Conservation (phyloP, 148 eudicot genomes). For the Vaccinium macrocarpon region DNA sequence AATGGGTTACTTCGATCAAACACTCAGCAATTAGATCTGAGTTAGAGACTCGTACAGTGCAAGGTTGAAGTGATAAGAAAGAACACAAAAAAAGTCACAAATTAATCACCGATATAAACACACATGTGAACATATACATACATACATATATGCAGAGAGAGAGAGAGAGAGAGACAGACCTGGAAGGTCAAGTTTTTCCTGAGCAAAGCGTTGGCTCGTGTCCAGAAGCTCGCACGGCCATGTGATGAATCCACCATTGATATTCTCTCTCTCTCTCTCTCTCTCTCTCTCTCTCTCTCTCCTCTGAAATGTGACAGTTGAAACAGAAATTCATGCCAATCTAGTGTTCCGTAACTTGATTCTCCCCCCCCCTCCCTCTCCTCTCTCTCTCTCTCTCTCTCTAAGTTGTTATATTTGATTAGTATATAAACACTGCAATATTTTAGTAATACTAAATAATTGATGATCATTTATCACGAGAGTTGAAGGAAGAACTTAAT, state of each 20-base stretch:
- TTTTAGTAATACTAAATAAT: too few relatives aligned
- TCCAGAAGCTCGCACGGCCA: conserved; percentile 58
- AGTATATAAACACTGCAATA: too few relatives aligned
- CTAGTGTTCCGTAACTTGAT: too few relatives aligned
- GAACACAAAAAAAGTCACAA: too few relatives aligned
- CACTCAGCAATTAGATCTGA: too few relatives aligned
- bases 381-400: not conserved
- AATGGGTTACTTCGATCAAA: too few relatives aligned
- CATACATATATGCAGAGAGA: too few relatives aligned
- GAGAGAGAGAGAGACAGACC: conserved; percentile 27
- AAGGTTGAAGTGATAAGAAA: too few relatives aligned
- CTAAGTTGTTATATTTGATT: not conserved
- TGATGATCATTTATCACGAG: too few relatives aligned
- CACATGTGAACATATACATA: not conserved
- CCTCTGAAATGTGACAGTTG: not conserved
- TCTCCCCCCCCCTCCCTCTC: too few relatives aligned
- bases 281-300: conserved; percentile 15
- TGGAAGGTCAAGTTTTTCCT: conserved; percentile 78
- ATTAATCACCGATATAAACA: not conserved
- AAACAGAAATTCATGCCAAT: not conserved
- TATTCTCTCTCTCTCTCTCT: conserved; percentile 14
- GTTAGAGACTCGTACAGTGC: too few relatives aligned
- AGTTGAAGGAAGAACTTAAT: too few relatives aligned
- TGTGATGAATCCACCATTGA: conserved; percentile 49
- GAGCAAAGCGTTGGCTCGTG: conserved; percentile 85